Evolutionary conservation across 306 rosid species (phyloP), one percentile per base, ranked within the genome.

Genomic region (Gillenia trifoliata): DNA sequence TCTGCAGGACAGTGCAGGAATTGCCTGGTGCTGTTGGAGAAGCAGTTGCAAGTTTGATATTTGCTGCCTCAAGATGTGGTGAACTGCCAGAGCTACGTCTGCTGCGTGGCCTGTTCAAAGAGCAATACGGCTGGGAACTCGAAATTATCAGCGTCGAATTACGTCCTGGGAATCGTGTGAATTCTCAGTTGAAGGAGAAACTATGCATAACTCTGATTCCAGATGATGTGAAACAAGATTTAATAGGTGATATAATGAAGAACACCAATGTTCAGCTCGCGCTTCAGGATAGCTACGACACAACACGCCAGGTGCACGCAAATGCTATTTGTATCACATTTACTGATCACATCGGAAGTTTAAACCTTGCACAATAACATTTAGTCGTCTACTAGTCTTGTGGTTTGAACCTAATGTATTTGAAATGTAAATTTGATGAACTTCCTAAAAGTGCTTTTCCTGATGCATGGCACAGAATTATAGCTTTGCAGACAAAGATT

Each of bases 11-110:
- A 13, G n/a, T 56, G 54, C 23, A 23, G 40, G 66, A 71, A 17
- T 36, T 55, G 65, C 34, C 65, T 9, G 4, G 19, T 16, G 34
- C 65, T 64, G 75, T 34, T 80, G 63, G 23, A 11, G 80, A 77
- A 78, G 85, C 85, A 20, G 12, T 71, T 13, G 80, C 80, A 15
- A 84, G 77, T 77, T 45, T 84, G 66, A 71, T 66, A 66, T 84
- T 50, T 77, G 76, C 76, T 65, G 83, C 74, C 56, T 84, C 76
- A 60, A 80, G 85, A 67, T 78, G 72, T 66, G 85, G 77, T 54
- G 88, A 81, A 29, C 29, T 84, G 63, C 74, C 80, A n/a, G 78
- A 70, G 54, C 75, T 78, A 8, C 54, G 16, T 20, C 6, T 5
- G 17, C 5, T 75, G 30, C 72, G 81, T 8, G 28, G 76, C 66